A percentile compares a stretch with the other conserved stretches of the same genome.
Evolutionary conservation across 1,284 basidiomycete species (phyloP).

Genomic region (Entoloma clypeatum): DNA sequence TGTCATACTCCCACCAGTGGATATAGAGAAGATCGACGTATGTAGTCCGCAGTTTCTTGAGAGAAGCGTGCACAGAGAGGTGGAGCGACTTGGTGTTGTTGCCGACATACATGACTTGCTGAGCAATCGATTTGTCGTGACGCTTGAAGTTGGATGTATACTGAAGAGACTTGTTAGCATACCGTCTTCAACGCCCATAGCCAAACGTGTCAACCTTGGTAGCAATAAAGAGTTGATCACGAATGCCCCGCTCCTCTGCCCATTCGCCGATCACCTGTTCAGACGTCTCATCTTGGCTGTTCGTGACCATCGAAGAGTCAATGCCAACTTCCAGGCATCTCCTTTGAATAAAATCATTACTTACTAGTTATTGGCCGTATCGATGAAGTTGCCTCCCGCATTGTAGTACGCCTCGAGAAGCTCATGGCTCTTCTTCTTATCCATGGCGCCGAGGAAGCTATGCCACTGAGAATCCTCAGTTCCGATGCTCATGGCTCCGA

Average conservation of each 20-base stretch:
- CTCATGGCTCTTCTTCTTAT: constrained; percentile 41
- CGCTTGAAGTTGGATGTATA: constrained; percentile 31
- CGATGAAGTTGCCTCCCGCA: constrained; percentile 53
- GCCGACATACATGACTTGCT: constrained; percentile 43
- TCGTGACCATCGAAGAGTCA: background rate
- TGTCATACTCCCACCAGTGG: constrained; percentile 53
- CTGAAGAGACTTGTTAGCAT: too few species aligned
- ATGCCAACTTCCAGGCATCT: background rate
- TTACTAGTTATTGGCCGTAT: constrained; percentile 49
- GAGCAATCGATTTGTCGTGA: constrained; percentile 20
- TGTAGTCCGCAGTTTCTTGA: constrained; percentile 53
- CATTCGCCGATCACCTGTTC: constrained; percentile 58
- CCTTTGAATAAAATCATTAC: constrained; percentile 12
- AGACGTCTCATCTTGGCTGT: constrained; percentile 46
- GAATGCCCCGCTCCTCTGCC: constrained; percentile 44
- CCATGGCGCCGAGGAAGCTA: constrained; percentile 28
- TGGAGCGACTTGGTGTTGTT: constrained; percentile 46
- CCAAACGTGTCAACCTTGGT: constrained; percentile 41
- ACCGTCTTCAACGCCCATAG: too few species aligned
- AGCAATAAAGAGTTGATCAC: constrained; percentile 53
- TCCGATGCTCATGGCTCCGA: constrained; percentile 11
- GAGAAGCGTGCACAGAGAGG: constrained; percentile 40
- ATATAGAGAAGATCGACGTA: constrained; percentile 55
- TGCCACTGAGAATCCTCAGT: constrained; percentile 12
- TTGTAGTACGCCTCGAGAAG: constrained; percentile 47